A percentile compares a stretch with the other conserved stretches of the same genome.
phyloP scores from a whole-genome alignment of 768 basidiomycete genomes.

The Albatrellus ellisii region DNA sequence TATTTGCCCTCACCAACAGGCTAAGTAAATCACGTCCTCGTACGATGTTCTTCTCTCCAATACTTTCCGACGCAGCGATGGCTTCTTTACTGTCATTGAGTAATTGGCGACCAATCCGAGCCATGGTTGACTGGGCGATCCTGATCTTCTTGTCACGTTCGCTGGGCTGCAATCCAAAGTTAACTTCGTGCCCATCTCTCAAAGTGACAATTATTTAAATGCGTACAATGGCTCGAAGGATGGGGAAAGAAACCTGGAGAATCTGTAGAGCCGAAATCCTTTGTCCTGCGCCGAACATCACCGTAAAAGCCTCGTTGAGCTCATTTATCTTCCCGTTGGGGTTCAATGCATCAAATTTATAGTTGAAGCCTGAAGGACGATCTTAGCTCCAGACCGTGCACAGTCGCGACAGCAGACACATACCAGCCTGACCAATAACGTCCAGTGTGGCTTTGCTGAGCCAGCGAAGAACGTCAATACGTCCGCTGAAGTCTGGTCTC shows the following conservation, averaged over 20 bases:
- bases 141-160: slow-evolving; percentile 10
- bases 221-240: slow-evolving; percentile 26
- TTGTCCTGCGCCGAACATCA: slow-evolving; percentile 15
- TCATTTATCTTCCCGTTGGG: slow-evolving; percentile 17
- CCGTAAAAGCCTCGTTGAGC: slow-evolving; percentile 22
- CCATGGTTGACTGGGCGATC: slow-evolving; percentile 28
- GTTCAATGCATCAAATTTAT: slow-evolving; percentile 22
- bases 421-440: slow-evolving; percentile 17
- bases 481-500: slow-evolving; percentile 2
- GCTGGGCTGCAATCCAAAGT: no score
- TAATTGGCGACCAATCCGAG: slow-evolving; percentile 35
- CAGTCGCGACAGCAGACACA: no score
- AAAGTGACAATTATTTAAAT: no score
- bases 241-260: slow-evolving; percentile 23
- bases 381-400: no score
- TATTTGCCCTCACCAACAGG: slow-evolving; percentile 20
- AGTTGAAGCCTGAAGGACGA: slow-evolving; percentile 23
- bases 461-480: slow-evolving; percentile 13
- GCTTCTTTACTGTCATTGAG: slow-evolving; percentile 35
- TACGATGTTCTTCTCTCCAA: slow-evolving; percentile 5
- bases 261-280: slow-evolving; percentile 19
- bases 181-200: no score
- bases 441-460: slow-evolving; percentile 14
- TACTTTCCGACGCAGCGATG: slow-evolving; percentile 13
- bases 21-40: slow-evolving; percentile 18